Conservation (phyloP, 345 rosid genomes). For the Carallia brachiata region DNA sequence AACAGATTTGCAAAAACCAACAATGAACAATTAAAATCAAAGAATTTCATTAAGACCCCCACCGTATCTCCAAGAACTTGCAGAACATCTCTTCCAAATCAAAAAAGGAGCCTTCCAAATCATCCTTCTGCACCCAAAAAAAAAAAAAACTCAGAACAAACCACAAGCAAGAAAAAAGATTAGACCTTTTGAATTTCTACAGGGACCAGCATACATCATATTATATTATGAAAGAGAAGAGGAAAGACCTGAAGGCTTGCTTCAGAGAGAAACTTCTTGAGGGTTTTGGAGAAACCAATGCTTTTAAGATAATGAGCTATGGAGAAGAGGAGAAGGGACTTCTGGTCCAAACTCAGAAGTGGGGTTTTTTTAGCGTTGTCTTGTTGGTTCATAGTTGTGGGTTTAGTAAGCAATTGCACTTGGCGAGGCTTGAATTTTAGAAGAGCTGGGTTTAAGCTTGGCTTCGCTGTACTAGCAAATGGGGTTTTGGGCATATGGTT, state of each 20-base stretch:
- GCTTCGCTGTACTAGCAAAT: slow-evolving; percentile 3
- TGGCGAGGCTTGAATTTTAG: slow-evolving; percentile 60
- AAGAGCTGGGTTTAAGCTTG: slow-evolving; percentile 30
- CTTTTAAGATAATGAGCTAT: slow-evolving; percentile 55
- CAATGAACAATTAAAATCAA: neutral
- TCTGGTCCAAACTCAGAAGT: slow-evolving; percentile 33
- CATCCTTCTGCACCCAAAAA: slow-evolving; percentile 49
- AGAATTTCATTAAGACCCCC: slow-evolving; percentile 12
- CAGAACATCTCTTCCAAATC: slow-evolving; percentile 59
- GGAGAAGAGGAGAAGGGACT: slow-evolving; percentile 43
- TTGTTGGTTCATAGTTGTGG: slow-evolving; percentile 25
- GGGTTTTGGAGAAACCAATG: slow-evolving; percentile 58
- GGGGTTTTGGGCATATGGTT: slow-evolving; percentile 23
- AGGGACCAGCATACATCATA: neutral
- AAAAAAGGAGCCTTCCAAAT: slow-evolving; percentile 25
- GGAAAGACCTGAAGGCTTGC: slow-evolving; percentile 51
- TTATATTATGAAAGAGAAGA: neutral
- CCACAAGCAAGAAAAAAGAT: neutral
- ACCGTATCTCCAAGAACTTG: slow-evolving; percentile 52
- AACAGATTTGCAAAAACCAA: neutral
- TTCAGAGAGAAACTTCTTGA: slow-evolving; percentile 67
- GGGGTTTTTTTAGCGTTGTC: slow-evolving; percentile 14
- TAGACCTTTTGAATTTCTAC: neutral
- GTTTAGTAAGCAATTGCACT: slow-evolving; percentile 32
- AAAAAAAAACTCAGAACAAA: neutral